Conservation (phyloP, 768 basidiomycete genomes). For the Lentinula lateritia region DNA sequence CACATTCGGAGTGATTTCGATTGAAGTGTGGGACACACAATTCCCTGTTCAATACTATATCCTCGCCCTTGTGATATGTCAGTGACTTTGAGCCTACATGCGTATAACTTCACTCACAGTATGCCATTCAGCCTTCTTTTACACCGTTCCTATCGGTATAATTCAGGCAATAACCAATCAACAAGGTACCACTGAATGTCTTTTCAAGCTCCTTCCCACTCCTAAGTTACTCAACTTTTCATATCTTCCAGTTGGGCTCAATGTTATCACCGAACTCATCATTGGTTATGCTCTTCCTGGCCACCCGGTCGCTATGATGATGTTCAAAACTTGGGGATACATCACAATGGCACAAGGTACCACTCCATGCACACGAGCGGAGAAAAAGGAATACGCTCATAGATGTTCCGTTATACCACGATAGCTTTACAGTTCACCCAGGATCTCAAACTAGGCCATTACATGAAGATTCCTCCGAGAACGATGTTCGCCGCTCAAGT, state of each 20-base stretch:
- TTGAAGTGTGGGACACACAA: slow-evolving; percentile 67
- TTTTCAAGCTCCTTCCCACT: not conserved
- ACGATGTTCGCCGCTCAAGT: slow-evolving; percentile 71
- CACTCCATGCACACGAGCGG: not conserved
- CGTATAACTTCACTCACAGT: not conserved
- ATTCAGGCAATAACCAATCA: slow-evolving; percentile 77
- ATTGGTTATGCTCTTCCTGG: slow-evolving; percentile 79
- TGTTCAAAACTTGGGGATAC: slow-evolving; percentile 83
- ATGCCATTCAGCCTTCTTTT: slow-evolving; percentile 40
- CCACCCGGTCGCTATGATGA: slow-evolving; percentile 66
- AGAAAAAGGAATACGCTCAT: not conserved
- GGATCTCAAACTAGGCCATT: slow-evolving; percentile 78
- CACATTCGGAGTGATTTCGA: slow-evolving; percentile 59
- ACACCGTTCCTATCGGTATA: slow-evolving; percentile 71
- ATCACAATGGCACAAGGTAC: slow-evolving; percentile 56
- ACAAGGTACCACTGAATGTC: slow-evolving; percentile 25
- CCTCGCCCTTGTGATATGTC: slow-evolving; percentile 59
- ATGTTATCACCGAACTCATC: slow-evolving; percentile 76
- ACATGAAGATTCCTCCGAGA: slow-evolving; percentile 72
- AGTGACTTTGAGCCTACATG: slow-evolving; percentile 8
- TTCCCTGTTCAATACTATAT: slow-evolving; percentile 68
- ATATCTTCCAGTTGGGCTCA: slow-evolving; percentile 41
- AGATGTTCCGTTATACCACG: not conserved
- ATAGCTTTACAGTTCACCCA: slow-evolving; percentile 40
- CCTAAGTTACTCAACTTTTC: not conserved